Percentiles rank a stretch among this genome's conserved stretches.
phyloP scores from a whole-genome alignment of 2,329 filamentous ascomycete genomes.

The Scytalidium sp. region DNA sequence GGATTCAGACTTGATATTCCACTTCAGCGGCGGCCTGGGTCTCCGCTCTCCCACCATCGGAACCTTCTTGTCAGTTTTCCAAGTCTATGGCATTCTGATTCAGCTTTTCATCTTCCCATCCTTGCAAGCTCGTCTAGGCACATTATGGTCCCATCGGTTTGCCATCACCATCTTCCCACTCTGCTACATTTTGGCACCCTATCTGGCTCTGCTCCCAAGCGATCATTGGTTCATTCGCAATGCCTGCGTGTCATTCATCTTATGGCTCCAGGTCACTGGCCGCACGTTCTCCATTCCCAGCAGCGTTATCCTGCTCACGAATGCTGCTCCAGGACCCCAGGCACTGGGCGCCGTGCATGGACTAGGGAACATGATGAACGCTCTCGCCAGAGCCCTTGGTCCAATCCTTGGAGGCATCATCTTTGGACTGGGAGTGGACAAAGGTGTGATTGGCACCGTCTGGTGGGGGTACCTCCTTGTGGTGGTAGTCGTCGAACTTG shows the following conservation, averaged over 20 bases:
- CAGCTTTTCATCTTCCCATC: constrained; percentile 67
- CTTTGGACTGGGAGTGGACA: constrained; percentile 22
- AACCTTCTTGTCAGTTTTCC: constrained; percentile 66
- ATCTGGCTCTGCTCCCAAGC: constrained; percentile 48
- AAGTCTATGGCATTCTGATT: constrained; percentile 64
- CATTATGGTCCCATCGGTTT: constrained; percentile 59
- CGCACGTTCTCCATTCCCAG: constrained; percentile 65
- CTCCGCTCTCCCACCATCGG: constrained; percentile 66
- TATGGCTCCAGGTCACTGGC: constrained; percentile 67
- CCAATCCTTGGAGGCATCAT: constrained; percentile 44
- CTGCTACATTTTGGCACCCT: constrained; percentile 64
- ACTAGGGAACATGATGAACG: constrained; percentile 46
- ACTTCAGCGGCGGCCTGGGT: constrained; percentile 63
- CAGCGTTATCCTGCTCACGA: constrained; percentile 57
- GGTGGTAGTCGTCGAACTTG: constrained; percentile 9
- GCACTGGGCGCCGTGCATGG: constrained; percentile 55
- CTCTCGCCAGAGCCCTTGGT: constrained; percentile 44
- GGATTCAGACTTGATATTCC: constrained; percentile 18
- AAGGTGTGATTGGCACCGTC: constrained; percentile 24
- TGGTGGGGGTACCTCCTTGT: constrained; percentile 20
- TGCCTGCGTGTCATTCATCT: constrained; percentile 56
- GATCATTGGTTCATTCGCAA: constrained; percentile 36
- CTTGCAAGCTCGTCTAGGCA: constrained; percentile 61
- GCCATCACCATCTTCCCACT: constrained; percentile 64
- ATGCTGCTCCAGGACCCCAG: constrained; percentile 53